Percentiles rank a stretch among this genome's conserved stretches.
These are phyloP conservation scores for Drosera capensis DNA, from an alignment of 148 eudicot species.

Conservation along the genomic window DNA sequence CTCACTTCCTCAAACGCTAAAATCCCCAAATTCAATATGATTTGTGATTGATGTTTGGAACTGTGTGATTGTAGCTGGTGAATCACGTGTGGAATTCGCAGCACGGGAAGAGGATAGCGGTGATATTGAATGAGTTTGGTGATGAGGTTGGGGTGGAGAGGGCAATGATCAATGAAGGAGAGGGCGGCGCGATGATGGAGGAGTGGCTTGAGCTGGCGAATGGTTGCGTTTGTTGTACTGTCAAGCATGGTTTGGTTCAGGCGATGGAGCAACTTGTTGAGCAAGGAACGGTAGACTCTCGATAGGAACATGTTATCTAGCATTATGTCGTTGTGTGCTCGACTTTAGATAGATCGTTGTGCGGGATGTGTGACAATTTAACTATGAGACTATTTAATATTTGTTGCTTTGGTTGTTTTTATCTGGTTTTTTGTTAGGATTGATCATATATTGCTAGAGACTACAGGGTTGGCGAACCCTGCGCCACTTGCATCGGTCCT, in stretches of 20 bases:
- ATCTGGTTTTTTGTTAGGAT: constrained; percentile 28
- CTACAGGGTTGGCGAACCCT: constrained; percentile 95
- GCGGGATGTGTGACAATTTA: too few relatives aligned
- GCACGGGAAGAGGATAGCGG: constrained; percentile 89
- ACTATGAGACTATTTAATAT: neutral
- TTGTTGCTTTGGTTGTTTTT: neutral
- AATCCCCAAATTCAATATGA: neutral
- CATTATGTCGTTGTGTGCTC: too few relatives aligned
- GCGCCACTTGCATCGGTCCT: constrained; percentile 97
- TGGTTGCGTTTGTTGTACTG: constrained; percentile 95
- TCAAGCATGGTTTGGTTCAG: constrained; percentile 88
- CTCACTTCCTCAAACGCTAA: neutral
- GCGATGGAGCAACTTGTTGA: constrained; percentile 90
- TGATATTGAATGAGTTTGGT: constrained; percentile 91
- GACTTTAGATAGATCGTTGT: too few relatives aligned
- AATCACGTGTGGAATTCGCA: constrained; percentile 59
- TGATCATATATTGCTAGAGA: constrained; percentile 94
- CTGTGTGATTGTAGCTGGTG: constrained; percentile 41
- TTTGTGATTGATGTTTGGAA: neutral
- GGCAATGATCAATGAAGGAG: constrained; percentile 94
- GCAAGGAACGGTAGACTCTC: constrained; percentile 47
- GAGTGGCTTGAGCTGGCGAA: constrained; percentile 95
- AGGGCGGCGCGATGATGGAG: constrained; percentile 73
- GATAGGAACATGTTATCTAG: too few relatives aligned
- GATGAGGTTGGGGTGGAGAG: constrained; percentile 93